Evolutionary conservation across 148 eudicot genomes (phyloP).

Genomic region (Rhododendron williamsianum): DNA sequence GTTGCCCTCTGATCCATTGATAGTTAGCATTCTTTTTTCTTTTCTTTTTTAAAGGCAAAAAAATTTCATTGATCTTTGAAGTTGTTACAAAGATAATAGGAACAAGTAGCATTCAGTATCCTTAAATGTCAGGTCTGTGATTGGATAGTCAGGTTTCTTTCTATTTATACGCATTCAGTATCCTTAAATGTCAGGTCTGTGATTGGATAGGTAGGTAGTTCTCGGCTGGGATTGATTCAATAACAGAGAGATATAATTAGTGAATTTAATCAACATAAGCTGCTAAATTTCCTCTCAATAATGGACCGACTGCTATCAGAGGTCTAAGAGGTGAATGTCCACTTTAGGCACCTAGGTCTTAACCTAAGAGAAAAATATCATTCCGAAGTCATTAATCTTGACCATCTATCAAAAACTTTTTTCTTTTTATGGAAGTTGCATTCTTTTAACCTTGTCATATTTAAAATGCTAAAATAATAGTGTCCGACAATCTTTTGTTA

Average conservation of each 20-base stretch:
- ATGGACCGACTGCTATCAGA: not conserved
- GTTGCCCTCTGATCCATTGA: not conserved
- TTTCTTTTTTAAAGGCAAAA: too few relatives aligned
- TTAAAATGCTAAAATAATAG: not conserved
- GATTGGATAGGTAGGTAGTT: not conserved
- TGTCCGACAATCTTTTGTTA: not conserved
- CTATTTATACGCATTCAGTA: not conserved
- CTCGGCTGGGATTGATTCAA: not conserved
- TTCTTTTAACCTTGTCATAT: not conserved
- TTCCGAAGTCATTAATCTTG: not conserved
- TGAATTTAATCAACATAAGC: too few relatives aligned
- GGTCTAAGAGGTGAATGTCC: not conserved
- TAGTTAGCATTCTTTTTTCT: not conserved
- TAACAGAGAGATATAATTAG: not conserved
- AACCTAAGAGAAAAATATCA: not conserved
- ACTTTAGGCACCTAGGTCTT: not conserved
- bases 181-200: not conserved
- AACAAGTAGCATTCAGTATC: too few relatives aligned
- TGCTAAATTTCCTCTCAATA: not conserved
- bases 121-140: too few relatives aligned
- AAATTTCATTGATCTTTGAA: too few relatives aligned
- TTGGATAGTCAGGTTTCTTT: too few relatives aligned
- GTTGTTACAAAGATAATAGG: too few relatives aligned
- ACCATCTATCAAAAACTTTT: not conserved
- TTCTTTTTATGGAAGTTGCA: not conserved